Base-by-base conservation (phyloP, 441 rosid genomes). In the Aleurites moluccanus region DNA sequence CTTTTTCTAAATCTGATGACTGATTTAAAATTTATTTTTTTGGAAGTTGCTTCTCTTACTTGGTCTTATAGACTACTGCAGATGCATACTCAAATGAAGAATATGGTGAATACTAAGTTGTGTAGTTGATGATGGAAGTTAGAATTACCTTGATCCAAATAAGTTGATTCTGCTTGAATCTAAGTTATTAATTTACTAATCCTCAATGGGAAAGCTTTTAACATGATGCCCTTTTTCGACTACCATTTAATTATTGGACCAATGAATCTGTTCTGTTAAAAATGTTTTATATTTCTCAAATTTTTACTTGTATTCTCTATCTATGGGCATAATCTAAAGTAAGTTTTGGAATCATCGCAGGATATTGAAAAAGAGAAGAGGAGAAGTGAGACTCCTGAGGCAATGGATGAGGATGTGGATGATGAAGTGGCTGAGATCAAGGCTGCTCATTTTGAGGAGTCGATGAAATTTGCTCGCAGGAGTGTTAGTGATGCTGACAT, bases 401-500 rank as follows among this genome's bases (percentile, higher is more conserved):
- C 88, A 6, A 88, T 88, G 91, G 91, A 88, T 49, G 91, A 88
- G 82, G 86, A 89, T 14, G 67, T 45, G 1, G 91, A 86, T 35
- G 93, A 89, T 3, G 89, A 86, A 64, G 79, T 86, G 47, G 69
- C 89, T 0, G 86, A 86, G 83, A 86, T 88, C 25, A 88, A 85
- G 80, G 88, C 87, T 56, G 83, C 86, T 69, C 91, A 86, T 57
- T 88, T 88, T 16, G 88, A 86, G 75, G 89, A 89, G 75, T 88
- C 90, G 1, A 86, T 88, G 90, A 88, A 85, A 71, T 89, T 23
- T 59, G 90, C 90, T 9, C 82, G 89, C 18, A 80, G 89, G 67
- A 86, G 91, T 73, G 91, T 88, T 45, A 85, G 88, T 10, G 93
- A 85, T 79, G 91, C 90, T 15, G 91, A 89, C 35, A 88, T 89